Base-by-base conservation (phyloP, 352 stramenopile genomes). In the Phytophthora pluvialis region DNA sequence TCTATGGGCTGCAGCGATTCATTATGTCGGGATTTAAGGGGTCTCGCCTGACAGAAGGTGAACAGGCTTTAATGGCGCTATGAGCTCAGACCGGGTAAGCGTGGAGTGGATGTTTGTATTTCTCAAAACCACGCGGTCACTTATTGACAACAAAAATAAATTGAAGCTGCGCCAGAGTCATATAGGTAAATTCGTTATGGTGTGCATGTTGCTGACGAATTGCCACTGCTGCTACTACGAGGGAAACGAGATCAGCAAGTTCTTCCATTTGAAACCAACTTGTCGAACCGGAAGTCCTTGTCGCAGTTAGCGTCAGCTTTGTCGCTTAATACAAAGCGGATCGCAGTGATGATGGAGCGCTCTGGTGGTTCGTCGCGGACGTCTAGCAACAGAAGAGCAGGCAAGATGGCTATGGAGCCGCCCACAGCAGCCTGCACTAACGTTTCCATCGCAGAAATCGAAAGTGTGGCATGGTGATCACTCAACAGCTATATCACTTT, bases 161-260 rank as follows among this genome's bases (percentile, higher is more conserved):
- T n/a, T n/a, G n/a, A n/a, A n/a, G n/a, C 31, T 62, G 15, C 43
- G 43, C 18, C 31, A 46, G n/a, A 42, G 32, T 47, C 43, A 18
- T 39, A 48, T 54, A 31, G 32, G 54, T 53, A 62, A 53, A 32
- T 9, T 62, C 53, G 21, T 62, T 18, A 48, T 47, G 32, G 33
- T 62, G 18, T 61, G 31, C 42, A 61, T 53, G 32, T 18, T 62
- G 16, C 43, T 62, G 32, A 62, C 54, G 16, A 54, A 62, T 21
- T 49, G 33, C 15, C 43, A 62, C 47, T 54, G 43, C 21, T 54
- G 33, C 26, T 42, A 62, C 33, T 35, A 54, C 12, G 11, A 47
- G 8, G 43, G 43, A 33, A 62, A 62, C n/a, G 43, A 62, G 13
- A 54, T 48, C 40, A 62, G 54, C 54, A 53, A 62, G 42, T 49